Evolutionary conservation across 495 filamentous ascomycete genomes (phyloP).

Genomic region (Penicillium coffeae): DNA sequence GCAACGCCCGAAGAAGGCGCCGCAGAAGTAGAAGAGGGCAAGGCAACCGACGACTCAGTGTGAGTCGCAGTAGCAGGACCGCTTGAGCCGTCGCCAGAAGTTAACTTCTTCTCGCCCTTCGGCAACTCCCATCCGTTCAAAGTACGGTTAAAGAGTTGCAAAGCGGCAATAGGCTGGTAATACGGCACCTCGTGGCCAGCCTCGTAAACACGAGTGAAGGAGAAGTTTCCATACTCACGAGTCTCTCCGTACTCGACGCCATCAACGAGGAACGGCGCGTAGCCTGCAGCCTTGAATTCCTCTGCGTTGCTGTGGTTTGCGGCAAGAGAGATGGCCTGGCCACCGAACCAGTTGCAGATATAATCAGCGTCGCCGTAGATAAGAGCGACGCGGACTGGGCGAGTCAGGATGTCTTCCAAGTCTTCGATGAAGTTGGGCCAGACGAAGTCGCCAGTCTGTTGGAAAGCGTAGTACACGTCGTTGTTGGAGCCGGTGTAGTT

Average conservation of each 20-base stretch:
- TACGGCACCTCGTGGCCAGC: slow-evolving; percentile 59
- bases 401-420: slow-evolving; percentile 50
- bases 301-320: slow-evolving; percentile 37
- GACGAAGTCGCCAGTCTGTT: slow-evolving; percentile 42
- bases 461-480: slow-evolving; percentile 51
- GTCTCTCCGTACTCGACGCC: slow-evolving; percentile 48
- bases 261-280: slow-evolving; percentile 38
- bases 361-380: slow-evolving; percentile 65
- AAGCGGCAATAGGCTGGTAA: slow-evolving; percentile 55
- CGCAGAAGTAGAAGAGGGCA: slow-evolving; percentile 26
- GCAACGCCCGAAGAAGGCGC: neutral
- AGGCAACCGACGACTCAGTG: slow-evolving; percentile 50
- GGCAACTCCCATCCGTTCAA: slow-evolving; percentile 53
- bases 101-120: slow-evolving; percentile 44
- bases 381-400: slow-evolving; percentile 62
- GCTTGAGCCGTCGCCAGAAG: slow-evolving; percentile 37
- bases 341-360: slow-evolving; percentile 50
- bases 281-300: slow-evolving; percentile 46
- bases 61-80: slow-evolving; percentile 52
- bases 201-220: slow-evolving; percentile 57
- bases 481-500: slow-evolving; percentile 59
- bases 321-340: slow-evolving; percentile 36
- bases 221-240: slow-evolving; percentile 55
- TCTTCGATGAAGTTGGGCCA: slow-evolving; percentile 48
- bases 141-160: slow-evolving; percentile 51